These are phyloP conservation scores for Eucalyptus polybractea DNA, from an alignment of 345 rosid species.

Conservation along the genomic window DNA sequence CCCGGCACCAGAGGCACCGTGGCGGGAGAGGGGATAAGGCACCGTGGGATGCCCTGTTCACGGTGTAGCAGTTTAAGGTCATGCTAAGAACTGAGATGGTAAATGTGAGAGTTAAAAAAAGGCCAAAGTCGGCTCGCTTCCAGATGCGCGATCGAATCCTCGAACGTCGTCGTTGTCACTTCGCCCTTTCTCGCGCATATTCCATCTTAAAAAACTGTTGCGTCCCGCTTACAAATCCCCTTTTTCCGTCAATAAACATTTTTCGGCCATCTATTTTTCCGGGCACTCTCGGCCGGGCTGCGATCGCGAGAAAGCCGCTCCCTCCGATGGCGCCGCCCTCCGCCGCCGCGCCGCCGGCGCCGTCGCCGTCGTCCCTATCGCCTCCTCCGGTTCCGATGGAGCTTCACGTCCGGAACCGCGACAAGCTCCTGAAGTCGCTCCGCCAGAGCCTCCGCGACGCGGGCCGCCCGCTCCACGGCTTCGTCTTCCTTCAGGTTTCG, in stretches of 20 bases:
- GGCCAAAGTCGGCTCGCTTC: too few species aligned
- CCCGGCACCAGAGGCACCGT: too few species aligned
- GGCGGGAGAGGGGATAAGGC: too few species aligned
- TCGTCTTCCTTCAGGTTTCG: conserved; percentile 70
- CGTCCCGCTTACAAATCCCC: not conserved
- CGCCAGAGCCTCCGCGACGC: conserved; percentile 39
- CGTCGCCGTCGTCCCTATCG: conserved; percentile 14
- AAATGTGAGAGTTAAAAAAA: too few species aligned
- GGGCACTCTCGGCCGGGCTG: not conserved
- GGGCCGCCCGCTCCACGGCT: conserved; percentile 50
- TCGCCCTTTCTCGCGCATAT: too few species aligned
- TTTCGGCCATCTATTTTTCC: not conserved
- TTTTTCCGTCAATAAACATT: too few species aligned
- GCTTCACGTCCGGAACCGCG: conserved; percentile 60
- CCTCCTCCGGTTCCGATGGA: conserved; percentile 68
- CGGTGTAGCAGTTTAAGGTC: too few species aligned
- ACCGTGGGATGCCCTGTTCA: too few species aligned
- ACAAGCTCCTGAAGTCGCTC: conserved; percentile 46
- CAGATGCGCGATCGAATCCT: not conserved
- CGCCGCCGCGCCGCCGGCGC: not conserved
- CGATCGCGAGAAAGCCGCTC: not conserved
- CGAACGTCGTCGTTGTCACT: not conserved
- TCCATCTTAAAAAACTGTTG: not conserved
- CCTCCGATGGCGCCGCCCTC: not conserved
- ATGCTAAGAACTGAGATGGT: too few species aligned